Base-by-base conservation (phyloP, 176 grass and related monocot species). In the Luzula sylvatica region DNA sequence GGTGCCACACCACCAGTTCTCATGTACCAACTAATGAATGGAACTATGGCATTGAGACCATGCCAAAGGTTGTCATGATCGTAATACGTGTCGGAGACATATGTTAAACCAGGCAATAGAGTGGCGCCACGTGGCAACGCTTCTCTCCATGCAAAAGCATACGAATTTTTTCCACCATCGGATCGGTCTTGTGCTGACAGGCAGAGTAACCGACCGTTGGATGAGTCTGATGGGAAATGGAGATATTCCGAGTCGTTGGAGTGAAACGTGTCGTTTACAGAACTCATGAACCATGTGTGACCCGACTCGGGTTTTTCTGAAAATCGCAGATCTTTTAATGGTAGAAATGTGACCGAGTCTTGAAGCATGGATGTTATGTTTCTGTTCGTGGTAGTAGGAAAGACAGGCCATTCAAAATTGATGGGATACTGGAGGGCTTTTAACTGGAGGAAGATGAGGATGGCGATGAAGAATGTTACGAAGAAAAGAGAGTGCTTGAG, bases 11-110 rank as follows among this genome's bases (percentile, higher is more conserved):
- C 84, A 0, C 54, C 41, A 4, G 50, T 50, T 52, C 58, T 47
- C 30, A 38, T 52, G 55, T 92, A 60, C 86, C 72, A 81, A 23
- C 69, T 46, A 56, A 52, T 68, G 44, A 81, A 71, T 12, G 87
- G 87, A 2, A 71, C 30, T 2, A 92, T 23, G 2, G 76, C 40
- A 7, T 70, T 58, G 45, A 85, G 65, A 2, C 87, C 87, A 21
- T 86, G 81, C 81, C 80, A 93, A 16, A 86, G 38, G 50, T 93
- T 93, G 26, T 0, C 8, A 46, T 93, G 69, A 55, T 85, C 69
- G 58, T 86, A 93, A 44, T 72, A 71, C 2, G 81, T 86, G 50
- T 93, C 87, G 0, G 81, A 85, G 19, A 92, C 28, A 43, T 77
- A 81, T 1, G 87, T 30, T 1, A 92, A 65, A 11, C 81, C 81